These are phyloP conservation scores for Oldenlandia corymbosa DNA, from an alignment of 257 asterid genomes.

Conservation along the genomic window DNA sequence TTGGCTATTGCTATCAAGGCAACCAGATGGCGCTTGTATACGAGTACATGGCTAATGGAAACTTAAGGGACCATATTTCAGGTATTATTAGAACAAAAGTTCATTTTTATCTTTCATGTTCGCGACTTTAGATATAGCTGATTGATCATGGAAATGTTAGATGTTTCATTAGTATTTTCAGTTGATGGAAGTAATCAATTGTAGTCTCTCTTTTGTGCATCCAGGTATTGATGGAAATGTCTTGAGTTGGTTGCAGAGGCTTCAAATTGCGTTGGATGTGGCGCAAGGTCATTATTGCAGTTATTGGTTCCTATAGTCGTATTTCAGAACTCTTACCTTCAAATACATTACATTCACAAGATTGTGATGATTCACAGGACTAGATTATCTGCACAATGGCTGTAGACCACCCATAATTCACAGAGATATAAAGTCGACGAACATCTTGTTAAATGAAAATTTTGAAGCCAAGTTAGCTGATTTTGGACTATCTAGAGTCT, in stretches of 20 bases:
- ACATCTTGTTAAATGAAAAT: conserved; percentile 25
- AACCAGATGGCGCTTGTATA: conserved; percentile 30
- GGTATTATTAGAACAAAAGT: too few relatives aligned
- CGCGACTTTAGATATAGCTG: too few relatives aligned
- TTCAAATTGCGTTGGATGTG: conserved; percentile 32
- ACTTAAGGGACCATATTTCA: conserved; percentile 25
- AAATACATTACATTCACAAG: not conserved
- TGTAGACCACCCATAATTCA: conserved; percentile 40
- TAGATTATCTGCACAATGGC: conserved; percentile 41
- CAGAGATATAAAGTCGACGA: conserved; percentile 39
- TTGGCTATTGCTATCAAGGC: conserved; percentile 41
- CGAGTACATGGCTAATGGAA: conserved; percentile 42
- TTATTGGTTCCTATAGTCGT: not conserved
- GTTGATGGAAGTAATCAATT: too few relatives aligned
- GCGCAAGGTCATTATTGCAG: conserved; percentile 28
- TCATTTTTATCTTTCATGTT: too few relatives aligned
- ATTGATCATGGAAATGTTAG: too few relatives aligned
- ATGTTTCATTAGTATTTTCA: too few relatives aligned
- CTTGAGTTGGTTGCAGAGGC: conserved; percentile 40
- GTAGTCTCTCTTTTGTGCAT: too few relatives aligned
- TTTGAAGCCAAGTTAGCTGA: conserved; percentile 34
- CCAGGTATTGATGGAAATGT: conserved; percentile 4
- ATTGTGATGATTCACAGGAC: conserved; percentile 20
- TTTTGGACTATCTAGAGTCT: conserved; percentile 39
- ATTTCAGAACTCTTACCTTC: not conserved